Conservation (phyloP, 177 flowering plant species). For the Vitis hybrid region DNA sequence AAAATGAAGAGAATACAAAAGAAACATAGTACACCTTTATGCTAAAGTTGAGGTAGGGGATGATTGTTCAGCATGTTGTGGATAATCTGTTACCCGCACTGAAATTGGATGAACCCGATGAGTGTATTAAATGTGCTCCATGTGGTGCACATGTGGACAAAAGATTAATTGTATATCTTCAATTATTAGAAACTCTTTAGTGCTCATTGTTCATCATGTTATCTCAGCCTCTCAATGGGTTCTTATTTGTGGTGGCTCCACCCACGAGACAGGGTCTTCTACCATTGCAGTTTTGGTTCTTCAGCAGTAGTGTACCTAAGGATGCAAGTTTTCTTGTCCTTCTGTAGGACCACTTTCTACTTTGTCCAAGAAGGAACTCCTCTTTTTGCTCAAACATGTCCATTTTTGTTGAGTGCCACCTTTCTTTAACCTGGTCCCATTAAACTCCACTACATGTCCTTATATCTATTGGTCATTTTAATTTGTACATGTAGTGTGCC, state of each 20-base stretch:
- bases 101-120: neutral
- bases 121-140: neutral
- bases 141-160: constrained; percentile 10
- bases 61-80: neutral
- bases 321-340: neutral
- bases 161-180: neutral
- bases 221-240: neutral
- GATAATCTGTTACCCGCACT: neutral
- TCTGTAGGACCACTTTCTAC: neutral
- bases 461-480: neutral
- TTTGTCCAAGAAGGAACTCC: neutral
- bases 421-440: constrained; percentile 5
- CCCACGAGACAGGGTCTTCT: neutral
- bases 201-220: constrained; percentile 4
- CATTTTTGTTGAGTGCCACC: neutral
- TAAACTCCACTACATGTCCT: constrained; percentile 7
- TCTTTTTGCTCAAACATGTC: neutral
- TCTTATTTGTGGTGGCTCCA: constrained; percentile 9
- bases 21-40: neutral
- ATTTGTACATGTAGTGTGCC: constrained; percentile 4
- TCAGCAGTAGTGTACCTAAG: too few species aligned
- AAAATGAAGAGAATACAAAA: neutral
- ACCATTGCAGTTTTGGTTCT: neutral
- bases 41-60: neutral
- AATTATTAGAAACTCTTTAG: neutral